phyloP scores from a whole-genome alignment of 1,139 yeast genomes.

The Taiozyma onychis region DNA sequence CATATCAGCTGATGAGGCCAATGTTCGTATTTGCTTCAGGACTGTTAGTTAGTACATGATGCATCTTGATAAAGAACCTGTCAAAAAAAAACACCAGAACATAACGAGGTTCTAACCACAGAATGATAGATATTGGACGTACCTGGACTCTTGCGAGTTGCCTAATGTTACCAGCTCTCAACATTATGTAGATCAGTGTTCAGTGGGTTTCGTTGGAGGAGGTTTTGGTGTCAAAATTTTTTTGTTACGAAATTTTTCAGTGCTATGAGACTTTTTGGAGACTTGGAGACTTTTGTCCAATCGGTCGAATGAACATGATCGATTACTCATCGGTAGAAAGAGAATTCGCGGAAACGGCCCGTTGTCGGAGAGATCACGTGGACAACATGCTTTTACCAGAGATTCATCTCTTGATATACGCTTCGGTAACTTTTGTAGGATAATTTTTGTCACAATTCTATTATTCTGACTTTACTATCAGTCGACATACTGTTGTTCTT shows the following conservation, averaged over 20 bases:
- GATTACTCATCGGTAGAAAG: not conserved
- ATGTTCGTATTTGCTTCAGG: constrained; percentile 9
- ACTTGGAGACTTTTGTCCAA: not conserved
- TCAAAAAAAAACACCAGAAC: not conserved
- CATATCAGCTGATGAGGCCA: constrained; percentile 19
- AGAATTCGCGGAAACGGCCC: not conserved
- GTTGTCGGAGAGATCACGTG: not conserved
- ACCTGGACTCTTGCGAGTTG: not conserved
- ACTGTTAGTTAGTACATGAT: not conserved
- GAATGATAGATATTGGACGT: not conserved
- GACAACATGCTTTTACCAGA: too few species aligned
- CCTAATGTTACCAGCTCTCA: not conserved
- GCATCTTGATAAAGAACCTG: not conserved
- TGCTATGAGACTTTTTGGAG: too few species aligned
- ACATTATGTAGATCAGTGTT: not conserved
- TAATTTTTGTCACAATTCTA: too few species aligned
- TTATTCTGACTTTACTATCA: too few species aligned
- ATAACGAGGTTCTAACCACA: too few species aligned
- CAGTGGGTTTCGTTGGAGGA: too few species aligned
- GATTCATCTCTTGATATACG: too few species aligned
- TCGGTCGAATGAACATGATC: not conserved
- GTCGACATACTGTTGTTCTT: too few species aligned
- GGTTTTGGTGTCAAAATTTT: too few species aligned
- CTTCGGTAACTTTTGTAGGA: too few species aligned
- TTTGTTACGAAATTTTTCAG: too few species aligned